phyloP scores from a whole-genome alignment of 352 stramenopile genomes.

The Plasmopara viticola region DNA sequence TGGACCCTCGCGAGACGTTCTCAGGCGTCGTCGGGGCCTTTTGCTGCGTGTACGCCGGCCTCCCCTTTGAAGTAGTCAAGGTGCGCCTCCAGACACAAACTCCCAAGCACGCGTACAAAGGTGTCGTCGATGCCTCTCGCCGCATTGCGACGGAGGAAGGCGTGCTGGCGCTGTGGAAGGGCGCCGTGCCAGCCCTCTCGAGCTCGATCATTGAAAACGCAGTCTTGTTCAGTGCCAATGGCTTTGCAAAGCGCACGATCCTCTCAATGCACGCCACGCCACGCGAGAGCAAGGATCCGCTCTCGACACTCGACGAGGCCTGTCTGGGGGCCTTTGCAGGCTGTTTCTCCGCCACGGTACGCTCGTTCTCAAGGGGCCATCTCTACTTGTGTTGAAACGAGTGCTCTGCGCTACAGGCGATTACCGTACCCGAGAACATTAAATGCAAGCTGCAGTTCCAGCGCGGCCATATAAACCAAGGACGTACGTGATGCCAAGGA shows the following conservation, averaged over 20 bases:
- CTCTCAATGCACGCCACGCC: conserved; percentile 48
- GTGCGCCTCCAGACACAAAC: conserved; percentile 78
- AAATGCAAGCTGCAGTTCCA: conserved; percentile 83
- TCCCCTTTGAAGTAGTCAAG: conserved; percentile 88
- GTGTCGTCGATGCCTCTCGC: conserved; percentile 58
- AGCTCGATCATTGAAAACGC: conserved; percentile 88
- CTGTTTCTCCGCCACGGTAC: conserved; percentile 73
- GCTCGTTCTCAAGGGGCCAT: background rate
- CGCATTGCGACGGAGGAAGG: conserved; percentile 73
- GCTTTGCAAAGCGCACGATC: conserved; percentile 62
- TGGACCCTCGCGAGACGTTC: conserved; percentile 71
- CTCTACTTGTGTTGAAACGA: too few species aligned
- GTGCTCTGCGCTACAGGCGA: conserved; percentile 34
- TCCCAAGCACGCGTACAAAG: conserved; percentile 48
- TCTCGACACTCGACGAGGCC: conserved; percentile 78
- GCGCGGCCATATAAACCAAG: conserved; percentile 51
- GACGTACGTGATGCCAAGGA: conserved; percentile 27
- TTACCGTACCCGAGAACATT: conserved; percentile 81
- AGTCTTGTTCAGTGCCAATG: conserved; percentile 85
- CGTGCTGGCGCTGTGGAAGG: conserved; percentile 77
- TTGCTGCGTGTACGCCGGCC: conserved; percentile 76
- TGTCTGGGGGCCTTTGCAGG: conserved; percentile 75
- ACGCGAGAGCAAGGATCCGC: conserved; percentile 41
- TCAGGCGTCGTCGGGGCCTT: conserved; percentile 71
- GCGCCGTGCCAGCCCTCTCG: conserved; percentile 77